These are phyloP conservation scores for Coemansia sp. DNA, from an alignment of 192 early-diverging fungal species.

Conservation along the genomic window DNA sequence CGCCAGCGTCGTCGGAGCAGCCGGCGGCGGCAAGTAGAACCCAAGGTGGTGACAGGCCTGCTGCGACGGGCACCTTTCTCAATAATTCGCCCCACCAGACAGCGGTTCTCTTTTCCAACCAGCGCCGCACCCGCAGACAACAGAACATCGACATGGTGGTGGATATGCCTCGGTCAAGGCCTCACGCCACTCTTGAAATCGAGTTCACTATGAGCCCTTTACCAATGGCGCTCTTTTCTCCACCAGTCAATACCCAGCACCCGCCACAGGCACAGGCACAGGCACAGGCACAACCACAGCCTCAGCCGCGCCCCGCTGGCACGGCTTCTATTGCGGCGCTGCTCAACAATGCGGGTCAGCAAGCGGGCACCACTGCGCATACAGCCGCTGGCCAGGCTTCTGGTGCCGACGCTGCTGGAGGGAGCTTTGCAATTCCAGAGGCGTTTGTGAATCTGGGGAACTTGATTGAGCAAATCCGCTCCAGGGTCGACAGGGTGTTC, in stretches of 20 bases:
- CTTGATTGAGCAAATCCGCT: not conserved
- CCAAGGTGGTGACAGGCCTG: not conserved
- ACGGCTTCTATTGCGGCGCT: not conserved
- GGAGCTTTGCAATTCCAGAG: not conserved
- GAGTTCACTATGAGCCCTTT: not conserved
- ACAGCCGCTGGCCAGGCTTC: not conserved
- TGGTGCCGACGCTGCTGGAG: not conserved
- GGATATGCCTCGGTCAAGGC: not conserved
- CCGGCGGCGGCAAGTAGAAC: not conserved
- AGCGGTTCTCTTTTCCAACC: not conserved
- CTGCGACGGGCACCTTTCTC: not conserved
- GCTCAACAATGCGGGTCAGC: not conserved
- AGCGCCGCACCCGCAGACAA: not conserved
- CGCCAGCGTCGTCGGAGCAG: constrained; percentile 1
- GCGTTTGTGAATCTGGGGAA: not conserved
- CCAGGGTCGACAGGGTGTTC: not conserved
- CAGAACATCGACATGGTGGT: not conserved
- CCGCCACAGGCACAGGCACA: not conserved
- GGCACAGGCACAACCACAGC: not conserved
- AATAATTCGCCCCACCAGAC: not conserved
- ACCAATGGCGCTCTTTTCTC: not conserved
- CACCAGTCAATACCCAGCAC: not conserved
- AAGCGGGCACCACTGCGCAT: not conserved
- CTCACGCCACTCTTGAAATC: not conserved
- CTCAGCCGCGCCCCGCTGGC: not conserved